Percentiles rank a stretch among this genome's conserved stretches.
Conservation (phyloP, 1,139 yeast species). For the Zygosaccharomyces pseudobailii region DNA sequence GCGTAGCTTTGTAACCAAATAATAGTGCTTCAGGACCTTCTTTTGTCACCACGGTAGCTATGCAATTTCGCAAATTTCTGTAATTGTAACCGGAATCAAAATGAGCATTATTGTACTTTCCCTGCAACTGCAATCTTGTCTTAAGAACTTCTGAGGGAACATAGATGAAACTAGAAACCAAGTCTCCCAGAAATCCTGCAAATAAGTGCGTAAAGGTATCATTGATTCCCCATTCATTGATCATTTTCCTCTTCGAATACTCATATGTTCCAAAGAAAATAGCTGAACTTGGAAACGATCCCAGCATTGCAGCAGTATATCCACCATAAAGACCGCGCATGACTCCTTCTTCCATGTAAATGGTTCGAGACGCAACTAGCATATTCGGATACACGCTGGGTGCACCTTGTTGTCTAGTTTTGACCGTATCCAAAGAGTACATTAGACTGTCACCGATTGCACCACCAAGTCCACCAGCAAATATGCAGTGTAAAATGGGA, state of each 20-base stretch:
- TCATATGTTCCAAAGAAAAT: slow-evolving; percentile 91
- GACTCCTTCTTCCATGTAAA: slow-evolving; percentile 77
- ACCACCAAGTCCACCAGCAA: slow-evolving; percentile 96
- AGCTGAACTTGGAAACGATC: slow-evolving; percentile 90
- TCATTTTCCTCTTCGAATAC: slow-evolving; percentile 63
- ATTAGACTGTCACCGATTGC: slow-evolving; percentile 85
- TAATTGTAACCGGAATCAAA: slow-evolving; percentile 87
- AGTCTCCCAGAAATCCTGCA: slow-evolving; percentile 88
- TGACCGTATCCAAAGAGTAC: slow-evolving; percentile 96
- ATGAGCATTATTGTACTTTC: slow-evolving; percentile 72
- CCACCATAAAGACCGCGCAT: slow-evolving; percentile 87
- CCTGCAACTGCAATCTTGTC: slow-evolving; percentile 89
- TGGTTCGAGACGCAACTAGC: slow-evolving; percentile 67
- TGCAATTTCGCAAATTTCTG: slow-evolving; percentile 63
- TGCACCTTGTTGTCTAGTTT: slow-evolving; percentile 94
- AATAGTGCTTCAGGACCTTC: slow-evolving; percentile 79
- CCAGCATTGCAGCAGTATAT: slow-evolving; percentile 83
- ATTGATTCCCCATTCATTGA: slow-evolving; percentile 59
- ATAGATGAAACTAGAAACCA: slow-evolving; percentile 83
- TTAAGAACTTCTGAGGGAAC: slow-evolving; percentile 98
- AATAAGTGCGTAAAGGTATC: slow-evolving; percentile 76
- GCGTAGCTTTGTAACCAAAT: slow-evolving; percentile 89
- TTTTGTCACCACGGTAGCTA: slow-evolving; percentile 50
- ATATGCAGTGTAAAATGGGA: slow-evolving; percentile 58
- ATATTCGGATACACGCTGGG: slow-evolving; percentile 63